phyloP scores from a whole-genome alignment of 768 basidiomycete genomes.

The Phanerodontia chrysosporium region DNA sequence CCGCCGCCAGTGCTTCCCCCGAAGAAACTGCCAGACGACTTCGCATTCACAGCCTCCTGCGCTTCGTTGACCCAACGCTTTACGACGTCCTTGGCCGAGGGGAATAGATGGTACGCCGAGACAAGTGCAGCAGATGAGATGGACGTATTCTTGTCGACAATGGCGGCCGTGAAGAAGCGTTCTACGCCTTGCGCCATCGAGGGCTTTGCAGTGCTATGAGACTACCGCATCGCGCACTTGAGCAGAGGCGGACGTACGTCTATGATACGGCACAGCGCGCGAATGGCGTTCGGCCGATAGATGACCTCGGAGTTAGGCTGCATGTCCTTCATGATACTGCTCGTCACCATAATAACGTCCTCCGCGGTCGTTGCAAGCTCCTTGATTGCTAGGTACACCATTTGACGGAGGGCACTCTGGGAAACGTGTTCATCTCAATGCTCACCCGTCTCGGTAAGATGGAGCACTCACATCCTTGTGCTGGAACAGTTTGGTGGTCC shows the following conservation, averaged over 20 bases:
- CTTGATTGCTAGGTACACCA: conserved; percentile 98
- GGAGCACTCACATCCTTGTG: conserved; percentile 90
- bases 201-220: conserved; percentile 48
- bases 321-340: conserved; percentile 99
- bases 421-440: neutral
- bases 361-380: conserved; percentile 94
- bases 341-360: conserved; percentile 99
- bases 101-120: conserved; percentile 95
- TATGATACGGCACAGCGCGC: conserved; percentile 93
- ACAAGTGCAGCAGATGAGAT: conserved; percentile 96
- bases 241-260: conserved; percentile 64
- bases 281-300: conserved; percentile 95
- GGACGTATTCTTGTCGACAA: conserved; percentile 93
- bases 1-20: conserved; percentile 37
- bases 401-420: conserved; percentile 92
- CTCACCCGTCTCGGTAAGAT: neutral
- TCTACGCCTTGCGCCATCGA: conserved; percentile 99
- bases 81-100: conserved; percentile 90
- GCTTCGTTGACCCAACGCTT: conserved; percentile 99
- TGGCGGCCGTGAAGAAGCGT: conserved; percentile 98
- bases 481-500: conserved; percentile 97
- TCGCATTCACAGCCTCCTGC: conserved; percentile 92
- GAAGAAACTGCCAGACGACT: conserved; percentile 71
- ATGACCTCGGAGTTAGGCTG: conserved; percentile 98
- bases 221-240: conserved; percentile 6